A percentile compares a stretch with the other conserved stretches of the same genome.
Evolutionary conservation across 345 rosid genomes (phyloP).

Genomic region (Corchorus capsularis): DNA sequence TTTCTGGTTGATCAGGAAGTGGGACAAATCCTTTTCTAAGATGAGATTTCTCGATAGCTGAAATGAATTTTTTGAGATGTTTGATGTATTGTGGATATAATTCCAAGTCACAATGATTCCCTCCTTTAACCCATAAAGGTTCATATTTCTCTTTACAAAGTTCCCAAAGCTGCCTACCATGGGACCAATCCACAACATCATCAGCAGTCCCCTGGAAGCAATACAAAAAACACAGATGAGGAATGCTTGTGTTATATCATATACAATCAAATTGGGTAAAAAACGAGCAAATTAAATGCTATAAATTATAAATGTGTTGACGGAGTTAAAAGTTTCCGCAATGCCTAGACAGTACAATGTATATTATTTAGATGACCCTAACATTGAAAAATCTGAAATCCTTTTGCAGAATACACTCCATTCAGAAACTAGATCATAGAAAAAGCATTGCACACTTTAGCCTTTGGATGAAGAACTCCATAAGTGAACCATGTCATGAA

Average conservation of each 20-base stretch:
- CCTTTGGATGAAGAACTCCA: not conserved
- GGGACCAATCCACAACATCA: conserved; percentile 91
- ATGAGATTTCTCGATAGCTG: conserved; percentile 62
- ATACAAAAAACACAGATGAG: conserved; percentile 15
- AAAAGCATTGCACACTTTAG: not conserved
- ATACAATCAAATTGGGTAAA: not conserved
- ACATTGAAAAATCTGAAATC: not conserved
- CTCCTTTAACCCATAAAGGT: conserved; percentile 92
- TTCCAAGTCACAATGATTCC: conserved; percentile 90
- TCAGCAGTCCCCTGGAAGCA: conserved; percentile 78
- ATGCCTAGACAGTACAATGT: not conserved
- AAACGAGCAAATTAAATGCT: not conserved
- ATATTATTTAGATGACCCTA: not conserved
- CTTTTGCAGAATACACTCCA: not conserved
- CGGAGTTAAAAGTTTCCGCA: not conserved
- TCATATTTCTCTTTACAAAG: conserved; percentile 87
- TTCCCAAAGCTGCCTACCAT: conserved; percentile 85
- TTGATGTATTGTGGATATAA: conserved; percentile 78
- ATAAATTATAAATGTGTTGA: not conserved
- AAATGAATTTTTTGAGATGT: conserved; percentile 85
- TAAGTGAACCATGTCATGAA: not conserved
- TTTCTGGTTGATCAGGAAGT: conserved; percentile 42
- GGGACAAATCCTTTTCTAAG: conserved; percentile 36
- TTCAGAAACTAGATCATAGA: not conserved
- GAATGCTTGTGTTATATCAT: not conserved